Evolutionary conservation across 1,139 yeast species (phyloP).

Genomic region (Kodamaea derodonti): DNA sequence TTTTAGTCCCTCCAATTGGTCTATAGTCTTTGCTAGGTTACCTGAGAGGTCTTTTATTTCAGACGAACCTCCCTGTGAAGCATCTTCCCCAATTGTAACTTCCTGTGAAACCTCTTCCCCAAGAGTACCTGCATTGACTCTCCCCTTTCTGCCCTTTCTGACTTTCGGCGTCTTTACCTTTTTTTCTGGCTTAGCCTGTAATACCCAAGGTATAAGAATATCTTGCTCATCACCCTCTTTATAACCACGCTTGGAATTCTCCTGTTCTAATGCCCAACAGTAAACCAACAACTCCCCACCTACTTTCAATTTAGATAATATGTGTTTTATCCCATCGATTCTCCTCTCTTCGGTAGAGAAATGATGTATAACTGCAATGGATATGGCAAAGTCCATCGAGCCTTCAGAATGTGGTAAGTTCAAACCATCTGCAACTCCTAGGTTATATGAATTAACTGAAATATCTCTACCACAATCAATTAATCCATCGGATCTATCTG

Average conservation of each 20-base stretch:
- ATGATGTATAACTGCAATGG: constrained; percentile 95
- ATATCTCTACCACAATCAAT: constrained; percentile 61
- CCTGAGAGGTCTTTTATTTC: constrained; percentile 3
- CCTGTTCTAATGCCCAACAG: constrained; percentile 97
- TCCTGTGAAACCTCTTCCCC: constrained; percentile 7
- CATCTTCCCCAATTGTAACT: neutral
- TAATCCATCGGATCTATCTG: constrained; percentile 79
- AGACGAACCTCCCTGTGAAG: neutral
- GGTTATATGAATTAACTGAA: constrained; percentile 32
- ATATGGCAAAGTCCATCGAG: constrained; percentile 83
- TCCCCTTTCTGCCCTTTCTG: constrained; percentile 11
- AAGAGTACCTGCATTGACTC: constrained; percentile 9
- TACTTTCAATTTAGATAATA: constrained; percentile 52
- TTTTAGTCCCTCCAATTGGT: neutral
- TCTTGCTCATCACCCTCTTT: constrained; percentile 90
- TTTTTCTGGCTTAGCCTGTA: constrained; percentile 42
- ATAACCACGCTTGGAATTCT: constrained; percentile 79
- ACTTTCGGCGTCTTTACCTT: constrained; percentile 7
- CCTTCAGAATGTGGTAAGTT: constrained; percentile 58
- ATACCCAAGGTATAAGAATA: constrained; percentile 92
- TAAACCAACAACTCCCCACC: constrained; percentile 76
- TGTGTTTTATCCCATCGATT: constrained; percentile 64
- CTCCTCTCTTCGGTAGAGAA: constrained; percentile 83
- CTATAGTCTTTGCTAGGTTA: neutral
- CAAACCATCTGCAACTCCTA: constrained; percentile 75